Conservation (phyloP, 2,329 filamentous ascomycete species). For the Alternaria ethzedia region DNA sequence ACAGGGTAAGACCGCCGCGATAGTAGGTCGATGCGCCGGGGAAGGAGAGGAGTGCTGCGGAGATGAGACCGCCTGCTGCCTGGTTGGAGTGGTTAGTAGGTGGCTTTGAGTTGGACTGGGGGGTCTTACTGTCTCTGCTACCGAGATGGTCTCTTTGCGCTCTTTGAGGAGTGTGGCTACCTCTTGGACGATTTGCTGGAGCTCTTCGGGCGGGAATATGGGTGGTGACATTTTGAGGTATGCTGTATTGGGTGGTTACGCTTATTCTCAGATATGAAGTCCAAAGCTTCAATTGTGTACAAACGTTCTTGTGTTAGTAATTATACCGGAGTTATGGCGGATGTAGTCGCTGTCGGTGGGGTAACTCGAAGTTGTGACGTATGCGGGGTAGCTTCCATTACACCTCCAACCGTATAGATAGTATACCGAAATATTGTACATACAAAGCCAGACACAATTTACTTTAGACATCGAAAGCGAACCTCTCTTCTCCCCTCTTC, state of each 20-base stretch:
- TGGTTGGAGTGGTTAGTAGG: conserved; percentile 30
- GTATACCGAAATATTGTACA: neutral
- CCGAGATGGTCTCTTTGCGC: conserved; percentile 63
- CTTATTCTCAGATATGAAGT: neutral
- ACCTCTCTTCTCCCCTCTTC: conserved; percentile 72
- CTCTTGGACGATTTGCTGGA: conserved; percentile 56
- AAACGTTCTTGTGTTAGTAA: neutral
- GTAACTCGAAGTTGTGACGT: conserved; percentile 22
- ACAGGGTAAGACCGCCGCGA: conserved; percentile 67
- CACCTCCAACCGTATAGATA: neutral
- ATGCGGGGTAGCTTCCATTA: conserved; percentile 25
- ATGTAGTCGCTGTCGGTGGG: conserved; percentile 12
- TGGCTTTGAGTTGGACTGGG: neutral
- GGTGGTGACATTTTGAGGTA: conserved; percentile 30
- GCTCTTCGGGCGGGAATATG: conserved; percentile 50
- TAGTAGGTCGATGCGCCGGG: conserved; percentile 66
- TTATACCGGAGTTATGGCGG: neutral
- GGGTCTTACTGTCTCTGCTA: conserved; percentile 64
- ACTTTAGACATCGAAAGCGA: conserved; percentile 49
- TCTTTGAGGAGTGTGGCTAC: conserved; percentile 61
- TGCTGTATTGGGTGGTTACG: neutral
- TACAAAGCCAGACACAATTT: neutral
- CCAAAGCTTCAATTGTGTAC: neutral
- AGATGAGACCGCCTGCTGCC: conserved; percentile 69
- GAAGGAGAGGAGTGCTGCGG: conserved; percentile 62